Base-by-base conservation (phyloP, 306 rosid genomes). In the Abrus precatorius region DNA sequence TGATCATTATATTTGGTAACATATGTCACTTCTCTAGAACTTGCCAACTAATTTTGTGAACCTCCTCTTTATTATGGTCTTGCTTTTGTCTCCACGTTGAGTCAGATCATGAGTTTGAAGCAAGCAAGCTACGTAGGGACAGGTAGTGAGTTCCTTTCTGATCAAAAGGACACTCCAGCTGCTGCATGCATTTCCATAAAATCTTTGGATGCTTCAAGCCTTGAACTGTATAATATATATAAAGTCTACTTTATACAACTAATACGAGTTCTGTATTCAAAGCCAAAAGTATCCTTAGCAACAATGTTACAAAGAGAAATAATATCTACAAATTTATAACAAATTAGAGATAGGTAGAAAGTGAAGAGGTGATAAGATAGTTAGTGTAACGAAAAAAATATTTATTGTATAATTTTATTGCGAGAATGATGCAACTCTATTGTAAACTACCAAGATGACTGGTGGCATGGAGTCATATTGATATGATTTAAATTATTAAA, bases 71-170 rank as follows among this genome's bases (percentile, higher is more conserved):
- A 13, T 5, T 52, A 36, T 36, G 75, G 80, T 28, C 34, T 73
- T 66, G n/a, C 69, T 55, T 74, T 55, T 62, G 68, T 61, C 5
- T 7, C 59, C 75, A 79, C 33, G 40, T 85, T 64, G 72, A 87
- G 84, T 70, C 81, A 65, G 88, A 84, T 77, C 77, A 71, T 62
- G 89, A 79, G 82, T 82, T 80, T 72, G 83, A 82, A 73, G 85
- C 81, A 89, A 89, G 92, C 93, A 83, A 86, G 59, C 34, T 38
- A 12, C 11, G 86, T 60, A 57, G 72, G 85, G 79, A 86, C 80
- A 80, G 82, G 69, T 75, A 76, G 72, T 32, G 72, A 80, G 87
- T 86, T 80, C 56, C 80, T 56, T 80, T 83, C 84, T 71, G 3
- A 64, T 38, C 43, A 68, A 79, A 84, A 77, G 69, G 84, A 86